Base-by-base conservation (phyloP, 345 rosid species). In the Diplotaxis tenuifolia region DNA sequence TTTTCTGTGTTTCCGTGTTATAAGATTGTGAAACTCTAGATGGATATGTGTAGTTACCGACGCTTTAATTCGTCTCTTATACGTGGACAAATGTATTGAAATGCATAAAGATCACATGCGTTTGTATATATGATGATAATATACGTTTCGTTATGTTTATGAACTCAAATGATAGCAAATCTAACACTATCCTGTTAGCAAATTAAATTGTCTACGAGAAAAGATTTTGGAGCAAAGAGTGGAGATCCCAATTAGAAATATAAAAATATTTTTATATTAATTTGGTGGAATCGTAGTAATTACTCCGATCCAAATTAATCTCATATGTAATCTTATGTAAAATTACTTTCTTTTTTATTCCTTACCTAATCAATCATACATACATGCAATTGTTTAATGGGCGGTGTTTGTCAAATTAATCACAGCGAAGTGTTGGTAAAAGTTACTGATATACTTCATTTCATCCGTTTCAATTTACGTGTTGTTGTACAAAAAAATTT, bases 1-100 rank as follows among this genome's bases (percentile, higher is more conserved):
- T 16, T 28, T 60, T n/a, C 57, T 19, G 3, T 15, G 19, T 15
- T 22, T 12, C 11, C 11, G 5, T 32, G 38, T 50, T 18, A 36
- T 36, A 47, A 59, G 67, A 49, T 58, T 47, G 53, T 67, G 62
- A 61, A 50, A 14, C 38, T 67, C 63, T 75, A 75, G 68, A 68
- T 62, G 63, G 69, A 62, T 54, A 52, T 68, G 64, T 75, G 55
- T 40, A 25, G 72, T 68, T 68, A 40, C 79, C 59, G 74, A 62
- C 70, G 54, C 47, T 42, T 73, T 65, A 29, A 18, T 28, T 56
- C n/a, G 21, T 65, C 49, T 12, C 25, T 65, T 45, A 61, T 28
- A 61, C 69, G 78, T 60, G 73, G 78, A 60, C 56, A 22, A 25
- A 25, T 60, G 68, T 16, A 47, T 47, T 47, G 53, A 67, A 11